Base-by-base conservation (phyloP, 495 filamentous ascomycete genomes). In the Penicillium tannophilum region DNA sequence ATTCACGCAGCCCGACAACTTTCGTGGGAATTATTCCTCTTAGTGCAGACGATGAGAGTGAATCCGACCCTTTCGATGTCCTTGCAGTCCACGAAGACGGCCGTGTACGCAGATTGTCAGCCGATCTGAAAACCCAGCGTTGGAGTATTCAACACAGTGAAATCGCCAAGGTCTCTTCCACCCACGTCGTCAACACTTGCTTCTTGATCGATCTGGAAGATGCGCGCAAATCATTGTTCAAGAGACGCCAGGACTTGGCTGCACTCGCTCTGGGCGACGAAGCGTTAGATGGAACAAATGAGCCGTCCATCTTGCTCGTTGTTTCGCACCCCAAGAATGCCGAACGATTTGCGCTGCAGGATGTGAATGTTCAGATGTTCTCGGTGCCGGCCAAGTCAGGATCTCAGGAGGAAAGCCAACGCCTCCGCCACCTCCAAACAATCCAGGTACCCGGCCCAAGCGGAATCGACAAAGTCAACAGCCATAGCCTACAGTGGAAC, bases 161-260 rank as follows among this genome's bases (percentile, higher is more conserved):
- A 61, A 64, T 75, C 35, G 62, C 68, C 12, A 72, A 75, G 56
- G 46, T 63, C 24, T 66, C 60, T 58, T 62, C 70, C 19, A 68
- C 63, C 17, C 68, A 73, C 50, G 63, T 63, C 31, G 65, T 80
- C 10, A 66, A 72, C 26, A 62, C 72, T 4, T 75, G 73, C 62
- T 80, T 80, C 45, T 62, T 77, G 30, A 63, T 78, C 7, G 76
- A 79, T 58, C 72, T 78, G n/a, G 75, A 79, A 23, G 78, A 80
- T 58, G 76, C 72, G 8, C 74, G 71, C 55, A 78, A 74, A 55
- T 60, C 69, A 19, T 55, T 79, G 42, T 72, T 80, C 51, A 79
- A 75, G 59, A 69, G 74, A 58, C 60, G 78, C 47, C 76, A 77
- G 41, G 78, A 80, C 33, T 63, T 80, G 42, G 66, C 65, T 30